phyloP scores from a whole-genome alignment of 208 protist species.

The Leptomonas pyrrhocoris region DNA sequence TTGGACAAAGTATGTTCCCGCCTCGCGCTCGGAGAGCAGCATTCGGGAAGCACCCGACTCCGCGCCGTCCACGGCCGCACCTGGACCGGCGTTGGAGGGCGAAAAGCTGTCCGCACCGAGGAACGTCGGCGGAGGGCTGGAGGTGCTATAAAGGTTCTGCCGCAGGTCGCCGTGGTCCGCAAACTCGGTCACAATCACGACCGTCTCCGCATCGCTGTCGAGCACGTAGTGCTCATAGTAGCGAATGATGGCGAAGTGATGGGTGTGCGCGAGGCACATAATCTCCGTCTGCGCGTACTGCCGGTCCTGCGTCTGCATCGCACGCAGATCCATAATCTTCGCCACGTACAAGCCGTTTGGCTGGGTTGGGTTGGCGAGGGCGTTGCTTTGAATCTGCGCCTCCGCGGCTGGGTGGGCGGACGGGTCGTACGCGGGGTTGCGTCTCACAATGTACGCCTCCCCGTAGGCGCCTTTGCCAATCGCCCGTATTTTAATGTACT shows the following conservation, averaged over 20 bases:
- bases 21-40: slow-evolving; percentile 72
- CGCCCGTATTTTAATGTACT: slow-evolving; percentile 65
- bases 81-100: not conserved
- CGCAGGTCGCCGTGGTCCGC: slow-evolving; percentile 86
- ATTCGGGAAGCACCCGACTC: slow-evolving; percentile 12
- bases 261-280: slow-evolving; percentile 81
- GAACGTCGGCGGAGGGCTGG: slow-evolving; percentile 3
- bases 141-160: slow-evolving; percentile 56
- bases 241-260: slow-evolving; percentile 85
- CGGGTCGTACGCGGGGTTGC: slow-evolving; percentile 60
- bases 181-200: slow-evolving; percentile 91
- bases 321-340: slow-evolving; percentile 84
- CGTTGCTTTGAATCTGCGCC: slow-evolving; percentile 35
- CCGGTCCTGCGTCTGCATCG: slow-evolving; percentile 63
- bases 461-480: slow-evolving; percentile 93
- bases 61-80: not conserved
- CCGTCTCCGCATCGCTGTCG: slow-evolving; percentile 71
- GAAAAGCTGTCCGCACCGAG: not conserved
- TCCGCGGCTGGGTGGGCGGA: slow-evolving; percentile 27
- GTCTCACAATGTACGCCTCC: slow-evolving; percentile 81
- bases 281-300: slow-evolving; percentile 86
- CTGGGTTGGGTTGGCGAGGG: slow-evolving; percentile 39
- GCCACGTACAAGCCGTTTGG: slow-evolving; percentile 65
- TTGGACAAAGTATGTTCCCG: slow-evolving; percentile 82
- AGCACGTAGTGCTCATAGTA: slow-evolving; percentile 86